A percentile compares a stretch with the other conserved stretches of the same genome.
Evolutionary conservation across 2,329 filamentous ascomycete species (phyloP).

Genomic region (Gaeumannomyces sp.): DNA sequence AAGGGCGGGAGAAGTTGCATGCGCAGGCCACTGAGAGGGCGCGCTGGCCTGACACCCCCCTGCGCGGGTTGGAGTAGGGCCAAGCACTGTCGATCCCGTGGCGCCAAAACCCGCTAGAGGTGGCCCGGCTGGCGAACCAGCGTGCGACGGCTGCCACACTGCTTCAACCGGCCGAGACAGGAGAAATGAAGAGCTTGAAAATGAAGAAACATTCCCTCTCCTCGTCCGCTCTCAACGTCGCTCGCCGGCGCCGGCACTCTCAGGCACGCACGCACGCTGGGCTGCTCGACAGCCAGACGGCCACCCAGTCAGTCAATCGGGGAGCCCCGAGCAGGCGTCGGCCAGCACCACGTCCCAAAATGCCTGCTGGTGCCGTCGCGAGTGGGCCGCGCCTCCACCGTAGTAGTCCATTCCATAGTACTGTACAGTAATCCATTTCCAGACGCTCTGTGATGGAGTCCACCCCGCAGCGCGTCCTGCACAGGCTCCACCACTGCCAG

Average conservation of each 20-base stretch:
- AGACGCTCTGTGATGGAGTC: background rate
- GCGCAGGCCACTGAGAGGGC: background rate
- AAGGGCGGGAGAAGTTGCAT: constrained; percentile 9
- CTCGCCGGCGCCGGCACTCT: no score
- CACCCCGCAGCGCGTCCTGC: background rate
- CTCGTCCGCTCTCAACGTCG: no score
- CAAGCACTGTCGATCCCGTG: background rate
- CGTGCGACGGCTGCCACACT: background rate
- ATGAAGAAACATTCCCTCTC: no score
- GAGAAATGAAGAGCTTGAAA: no score
- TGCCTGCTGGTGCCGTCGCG: background rate
- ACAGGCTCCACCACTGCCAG: background rate
- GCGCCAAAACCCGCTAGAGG: background rate
- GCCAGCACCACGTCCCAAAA: background rate
- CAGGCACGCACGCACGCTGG: no score
- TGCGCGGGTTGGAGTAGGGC: background rate
- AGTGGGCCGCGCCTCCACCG: background rate
- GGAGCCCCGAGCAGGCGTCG: background rate
- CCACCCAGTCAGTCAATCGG: no score
- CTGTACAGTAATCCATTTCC: constrained; percentile 1
- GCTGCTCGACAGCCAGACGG: no score
- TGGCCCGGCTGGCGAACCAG: background rate
- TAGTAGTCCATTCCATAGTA: background rate
- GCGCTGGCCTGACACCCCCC: background rate
- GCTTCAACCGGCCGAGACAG: background rate